phyloP scores from a whole-genome alignment of 2,329 filamentous ascomycete species.

The Colletotrichum ledebouriae region DNA sequence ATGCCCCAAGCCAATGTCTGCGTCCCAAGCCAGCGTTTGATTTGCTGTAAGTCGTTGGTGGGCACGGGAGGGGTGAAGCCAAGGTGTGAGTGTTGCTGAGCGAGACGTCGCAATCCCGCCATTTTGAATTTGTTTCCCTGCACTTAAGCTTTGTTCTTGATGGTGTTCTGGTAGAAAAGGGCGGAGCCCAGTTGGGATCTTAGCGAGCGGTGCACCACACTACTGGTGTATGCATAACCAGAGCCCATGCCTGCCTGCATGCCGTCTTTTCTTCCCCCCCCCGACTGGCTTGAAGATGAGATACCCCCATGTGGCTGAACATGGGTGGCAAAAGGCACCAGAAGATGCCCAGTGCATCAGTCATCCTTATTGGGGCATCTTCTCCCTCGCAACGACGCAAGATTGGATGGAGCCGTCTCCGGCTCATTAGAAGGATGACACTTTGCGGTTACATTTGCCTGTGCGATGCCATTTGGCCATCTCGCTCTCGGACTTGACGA shows the following conservation, averaged over 20 bases:
- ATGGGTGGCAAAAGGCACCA: no score
- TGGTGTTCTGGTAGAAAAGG: conserved; percentile 28
- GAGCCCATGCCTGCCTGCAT: conserved; percentile 24
- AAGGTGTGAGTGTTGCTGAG: conserved; percentile 27
- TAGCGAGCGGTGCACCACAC: conserved; percentile 17
- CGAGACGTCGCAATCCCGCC: conserved; percentile 38
- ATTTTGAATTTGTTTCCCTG: conserved; percentile 34
- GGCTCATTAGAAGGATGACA: conserved; percentile 9
- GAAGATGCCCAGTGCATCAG: conserved; percentile 12
- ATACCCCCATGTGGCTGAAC: not conserved
- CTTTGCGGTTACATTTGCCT: conserved; percentile 12
- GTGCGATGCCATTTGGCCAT: not conserved
- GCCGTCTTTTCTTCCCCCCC: conserved; percentile 13
- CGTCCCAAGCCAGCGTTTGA: not conserved
- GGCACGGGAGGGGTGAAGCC: conserved; percentile 4
- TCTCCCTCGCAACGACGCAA: not conserved
- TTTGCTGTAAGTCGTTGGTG: conserved; percentile 7
- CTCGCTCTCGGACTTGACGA: conserved; percentile 6
- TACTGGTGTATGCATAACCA: conserved; percentile 30
- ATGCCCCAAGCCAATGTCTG: not conserved
- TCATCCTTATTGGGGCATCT: not conserved
- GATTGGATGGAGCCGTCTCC: conserved; percentile 8
- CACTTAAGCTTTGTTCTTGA: conserved; percentile 35
- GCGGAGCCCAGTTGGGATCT: conserved; percentile 36
- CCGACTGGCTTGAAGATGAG: conserved; percentile 26